Evolutionary conservation across 164 flowering plant genomes (phyloP).

Genomic region (Berberis vulgaris): DNA sequence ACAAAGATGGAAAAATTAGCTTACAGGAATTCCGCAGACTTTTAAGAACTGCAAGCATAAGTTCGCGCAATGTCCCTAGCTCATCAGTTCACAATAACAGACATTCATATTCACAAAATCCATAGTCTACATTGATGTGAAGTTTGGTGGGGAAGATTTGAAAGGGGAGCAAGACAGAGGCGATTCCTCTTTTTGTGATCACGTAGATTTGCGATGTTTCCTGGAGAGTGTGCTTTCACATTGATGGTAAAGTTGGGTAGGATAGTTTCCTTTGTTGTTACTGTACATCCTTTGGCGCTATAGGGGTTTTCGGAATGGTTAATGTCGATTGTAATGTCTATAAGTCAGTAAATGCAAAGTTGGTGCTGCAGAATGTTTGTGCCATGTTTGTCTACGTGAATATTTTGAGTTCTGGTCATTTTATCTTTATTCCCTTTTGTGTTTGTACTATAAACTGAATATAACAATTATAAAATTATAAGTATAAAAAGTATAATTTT

Average conservation of each 20-base stretch:
- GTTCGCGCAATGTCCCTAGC: constrained; percentile 44
- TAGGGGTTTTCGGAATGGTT: not conserved
- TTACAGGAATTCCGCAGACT: constrained; percentile 44
- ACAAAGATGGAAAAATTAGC: constrained; percentile 64
- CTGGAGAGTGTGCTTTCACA: not conserved
- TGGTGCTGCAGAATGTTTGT: not conserved
- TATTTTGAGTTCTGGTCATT: not conserved
- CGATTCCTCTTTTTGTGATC: not conserved
- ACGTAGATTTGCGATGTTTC: not conserved
- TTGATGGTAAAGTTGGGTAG: not conserved
- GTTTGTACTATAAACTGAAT: not conserved
- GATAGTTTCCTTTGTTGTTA: not conserved
- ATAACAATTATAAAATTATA: no score
- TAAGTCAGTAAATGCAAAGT: not conserved
- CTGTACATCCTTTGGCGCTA: not conserved
- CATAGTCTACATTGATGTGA: constrained; percentile 10
- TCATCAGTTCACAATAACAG: constrained; percentile 18
- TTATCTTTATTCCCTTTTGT: not conserved
- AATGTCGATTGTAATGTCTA: not conserved
- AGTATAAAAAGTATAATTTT: no score
- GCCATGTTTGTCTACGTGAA: not conserved
- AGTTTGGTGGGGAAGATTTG: not conserved
- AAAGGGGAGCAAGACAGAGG: not conserved
- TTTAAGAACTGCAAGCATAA: constrained; percentile 81
- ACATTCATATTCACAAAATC: constrained; percentile 23